Evolutionary conservation across 208 protist species (phyloP).

Genomic region (Acanthamoeba pearcei): DNA sequence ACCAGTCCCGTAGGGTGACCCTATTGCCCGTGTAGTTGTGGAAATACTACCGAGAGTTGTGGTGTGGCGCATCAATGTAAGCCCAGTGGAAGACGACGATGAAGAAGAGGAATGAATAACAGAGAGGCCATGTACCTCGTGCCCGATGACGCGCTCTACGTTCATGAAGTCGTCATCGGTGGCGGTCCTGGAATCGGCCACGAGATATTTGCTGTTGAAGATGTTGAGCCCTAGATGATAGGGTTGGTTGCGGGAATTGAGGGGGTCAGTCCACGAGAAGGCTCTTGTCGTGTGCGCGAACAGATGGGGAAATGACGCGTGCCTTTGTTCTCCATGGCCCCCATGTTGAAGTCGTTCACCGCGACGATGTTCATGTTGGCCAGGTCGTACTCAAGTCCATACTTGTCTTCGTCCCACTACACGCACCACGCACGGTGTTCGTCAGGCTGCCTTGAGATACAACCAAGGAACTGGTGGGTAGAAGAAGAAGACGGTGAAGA

Average conservation of each 20-base stretch:
- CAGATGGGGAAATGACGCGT: neutral
- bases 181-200: constrained; percentile 82
- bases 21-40: constrained; percentile 90
- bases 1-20: constrained; percentile 88
- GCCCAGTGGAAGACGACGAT: neutral
- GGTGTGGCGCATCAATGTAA: neutral
- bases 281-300: too few relatives aligned
- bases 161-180: constrained; percentile 85
- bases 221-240: constrained; percentile 81
- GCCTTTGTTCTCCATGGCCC: constrained; percentile 90
- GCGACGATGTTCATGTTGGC: constrained; percentile 86
- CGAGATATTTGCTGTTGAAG: constrained; percentile 84
- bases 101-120: neutral
- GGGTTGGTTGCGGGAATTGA: neutral
- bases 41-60: constrained; percentile 81
- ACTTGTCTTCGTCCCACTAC: constrained; percentile 88
- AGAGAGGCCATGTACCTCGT: constrained; percentile 72
- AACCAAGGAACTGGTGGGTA: too few relatives aligned
- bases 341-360: constrained; percentile 88
- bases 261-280: neutral
- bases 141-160: constrained; percentile 83
- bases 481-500: too few relatives aligned
- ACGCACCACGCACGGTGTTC: neutral
- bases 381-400: constrained; percentile 88
- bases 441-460: neutral